A percentile compares a stretch with the other conserved stretches of the same genome.
These are phyloP conservation scores for Chionographis japonica DNA, from an alignment of 106 monocot species.

Conservation along the genomic window DNA sequence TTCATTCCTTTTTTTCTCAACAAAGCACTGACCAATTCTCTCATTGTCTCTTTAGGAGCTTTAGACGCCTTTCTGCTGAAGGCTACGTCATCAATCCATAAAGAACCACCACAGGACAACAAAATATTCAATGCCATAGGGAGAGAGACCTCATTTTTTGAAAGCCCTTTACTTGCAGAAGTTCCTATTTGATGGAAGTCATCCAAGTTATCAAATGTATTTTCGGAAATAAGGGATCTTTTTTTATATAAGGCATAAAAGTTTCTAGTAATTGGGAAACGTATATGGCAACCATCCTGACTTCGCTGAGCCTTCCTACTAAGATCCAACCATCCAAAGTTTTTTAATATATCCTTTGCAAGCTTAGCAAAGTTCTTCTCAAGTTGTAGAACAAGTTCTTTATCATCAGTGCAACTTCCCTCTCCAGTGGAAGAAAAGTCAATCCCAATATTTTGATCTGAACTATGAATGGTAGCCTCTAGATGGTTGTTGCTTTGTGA, in stretches of 20 bases:
- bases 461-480: not conserved
- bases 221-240: conserved; percentile 8
- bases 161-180: conserved; percentile 14
- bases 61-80: conserved; percentile 39
- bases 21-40: conserved; percentile 56
- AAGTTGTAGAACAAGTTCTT: conserved; percentile 40
- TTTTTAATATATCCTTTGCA: conserved; percentile 78
- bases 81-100: conserved; percentile 31
- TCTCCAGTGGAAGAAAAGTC: not conserved
- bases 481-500: not conserved
- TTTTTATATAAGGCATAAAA: conserved; percentile 35
- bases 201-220: conserved; percentile 8
- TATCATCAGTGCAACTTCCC: conserved; percentile 9
- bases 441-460: conserved; percentile 1
- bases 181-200: conserved; percentile 4
- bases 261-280: conserved; percentile 48
- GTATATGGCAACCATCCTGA: conserved; percentile 48
- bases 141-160: conserved; percentile 30
- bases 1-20: conserved; percentile 46
- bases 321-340: conserved; percentile 79
- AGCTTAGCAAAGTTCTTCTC: conserved; percentile 77
- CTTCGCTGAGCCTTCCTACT: conserved; percentile 53
- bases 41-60: conserved; percentile 57
- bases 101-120: conserved; percentile 30
- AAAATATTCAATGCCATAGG: conserved; percentile 37